Base-by-base conservation (phyloP, 768 basidiomycete genomes). In the Termitomyces sp. region DNA sequence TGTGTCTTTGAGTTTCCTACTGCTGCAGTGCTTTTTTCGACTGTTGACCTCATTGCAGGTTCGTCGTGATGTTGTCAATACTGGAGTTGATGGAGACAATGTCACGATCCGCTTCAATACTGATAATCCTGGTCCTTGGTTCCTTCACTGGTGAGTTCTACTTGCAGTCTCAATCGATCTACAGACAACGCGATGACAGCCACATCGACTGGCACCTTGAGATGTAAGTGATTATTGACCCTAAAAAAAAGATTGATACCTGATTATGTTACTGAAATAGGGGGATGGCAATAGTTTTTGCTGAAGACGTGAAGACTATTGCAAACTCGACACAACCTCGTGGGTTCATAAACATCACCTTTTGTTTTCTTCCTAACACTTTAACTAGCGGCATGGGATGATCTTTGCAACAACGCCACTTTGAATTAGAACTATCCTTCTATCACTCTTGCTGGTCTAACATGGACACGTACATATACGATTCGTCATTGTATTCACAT, bases 41-140 rank as follows among this genome's bases (percentile, higher is more conserved):
- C 20, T 40, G 24, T 18, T 47, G 6, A 46, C 13, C n/a, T 24
- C 12, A 4, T 10, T 47, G 7, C 16, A 55, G 54, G 54, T 55
- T 10, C 63, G 59, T 43, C 63, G 68, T 22, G 73, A 75, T 20
- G 16, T 36, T 35, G 58, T 64, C 18, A 70, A 69, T 16, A 47
- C 36, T 14, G 53, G 52, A 3, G 1, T 20, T 14, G 20, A 22
- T 4, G 67, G 70, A 26, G 49, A 38, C 26, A 69, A 67, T 35
- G 70, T 71, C 22, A 73, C 71, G 7, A 71, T 80, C 47, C 69
- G 78, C 7, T 77, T 77, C 63, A 64, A 66, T 8, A 76, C 75
- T 3, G 73, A 77, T 58, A 76, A 75, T 46, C 63, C 71, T 32
- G 72, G 70, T 2, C 70, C 70, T 51, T 71, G 71, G 65, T 67